These are phyloP conservation scores for Atkinsonella hypoxylon DNA, from an alignment of 2,329 filamentous ascomycete genomes.

Conservation along the genomic window DNA sequence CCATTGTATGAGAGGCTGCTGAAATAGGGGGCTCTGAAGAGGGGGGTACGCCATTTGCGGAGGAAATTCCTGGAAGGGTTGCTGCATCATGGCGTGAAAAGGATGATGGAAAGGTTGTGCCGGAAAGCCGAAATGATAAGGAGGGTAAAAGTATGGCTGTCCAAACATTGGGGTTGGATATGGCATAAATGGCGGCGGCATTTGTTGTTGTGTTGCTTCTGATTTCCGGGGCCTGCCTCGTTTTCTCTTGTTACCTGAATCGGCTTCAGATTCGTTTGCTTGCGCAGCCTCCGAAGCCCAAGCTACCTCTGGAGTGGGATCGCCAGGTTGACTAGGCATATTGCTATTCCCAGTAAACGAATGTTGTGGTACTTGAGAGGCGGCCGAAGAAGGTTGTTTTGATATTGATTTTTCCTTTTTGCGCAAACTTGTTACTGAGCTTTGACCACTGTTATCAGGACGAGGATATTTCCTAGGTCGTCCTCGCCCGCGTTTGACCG, in stretches of 20 bases:
- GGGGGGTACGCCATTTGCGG: conserved; percentile 3
- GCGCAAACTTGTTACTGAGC: background rate
- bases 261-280: background rate
- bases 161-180: conserved; percentile 1
- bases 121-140: conserved; percentile 3
- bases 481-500: conserved; percentile 1
- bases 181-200: conserved; percentile 1
- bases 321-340: background rate
- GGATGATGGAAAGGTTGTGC: conserved; percentile 5
- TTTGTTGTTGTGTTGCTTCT: background rate
- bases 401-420: background rate
- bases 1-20: conserved; percentile 1
- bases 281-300: background rate
- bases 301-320: background rate
- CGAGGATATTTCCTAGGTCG: conserved; percentile 2
- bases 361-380: background rate
- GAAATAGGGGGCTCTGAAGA: conserved; percentile 1
- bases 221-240: conserved; percentile 7
- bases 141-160: conserved; percentile 3
- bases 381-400: background rate
- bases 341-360: background rate
- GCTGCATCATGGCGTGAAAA: conserved; percentile 4
- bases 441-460: background rate
- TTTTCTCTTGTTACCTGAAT: conserved; percentile 2
- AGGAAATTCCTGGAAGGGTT: conserved; percentile 5